Evolutionary conservation across 1,139 yeast species (phyloP).

Genomic region (Fermentozyma sake): DNA sequence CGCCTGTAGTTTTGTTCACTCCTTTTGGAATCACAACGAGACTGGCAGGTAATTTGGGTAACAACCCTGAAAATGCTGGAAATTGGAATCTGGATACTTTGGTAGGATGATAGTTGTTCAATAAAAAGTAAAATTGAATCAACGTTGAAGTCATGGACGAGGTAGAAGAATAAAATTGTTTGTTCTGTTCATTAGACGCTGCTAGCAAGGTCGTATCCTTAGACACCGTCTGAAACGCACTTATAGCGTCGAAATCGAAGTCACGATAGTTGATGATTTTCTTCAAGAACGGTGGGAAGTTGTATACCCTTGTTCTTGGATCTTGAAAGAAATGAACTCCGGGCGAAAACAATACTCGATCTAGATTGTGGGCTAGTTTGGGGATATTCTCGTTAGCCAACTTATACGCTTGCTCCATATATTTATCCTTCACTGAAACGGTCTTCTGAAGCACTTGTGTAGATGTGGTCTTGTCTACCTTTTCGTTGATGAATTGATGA

Average conservation of each 20-base stretch:
- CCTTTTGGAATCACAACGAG: constrained; percentile 38
- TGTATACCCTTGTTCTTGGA: constrained; percentile 67
- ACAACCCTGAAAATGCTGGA: constrained; percentile 32
- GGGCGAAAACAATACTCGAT: constrained; percentile 71
- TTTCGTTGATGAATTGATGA: constrained; percentile 1
- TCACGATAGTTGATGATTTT: constrained; percentile 62
- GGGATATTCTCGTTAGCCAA: constrained; percentile 29
- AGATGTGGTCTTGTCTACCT: constrained; percentile 1
- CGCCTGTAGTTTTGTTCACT: constrained; percentile 21
- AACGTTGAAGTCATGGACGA: constrained; percentile 80
- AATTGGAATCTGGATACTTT: constrained; percentile 25
- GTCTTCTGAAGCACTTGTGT: constrained; percentile 2
- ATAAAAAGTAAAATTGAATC: constrained; percentile 70
- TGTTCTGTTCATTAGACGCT: constrained; percentile 40
- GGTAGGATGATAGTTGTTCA: constrained; percentile 43
- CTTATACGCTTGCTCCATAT: constrained; percentile 18
- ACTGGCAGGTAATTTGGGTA: constrained; percentile 32
- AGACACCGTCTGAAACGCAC: constrained; percentile 62
- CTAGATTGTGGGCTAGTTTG: constrained; percentile 56
- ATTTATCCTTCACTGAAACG: constrained; percentile 7
- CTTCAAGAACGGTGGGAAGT: constrained; percentile 61
- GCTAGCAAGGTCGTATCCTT: constrained; percentile 49
- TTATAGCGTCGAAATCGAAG: constrained; percentile 57
- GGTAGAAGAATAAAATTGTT: constrained; percentile 70
- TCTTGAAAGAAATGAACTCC: constrained; percentile 80